phyloP scores from a whole-genome alignment of 2,329 filamentous ascomycete species.

The Ceratocystis albifundus region DNA sequence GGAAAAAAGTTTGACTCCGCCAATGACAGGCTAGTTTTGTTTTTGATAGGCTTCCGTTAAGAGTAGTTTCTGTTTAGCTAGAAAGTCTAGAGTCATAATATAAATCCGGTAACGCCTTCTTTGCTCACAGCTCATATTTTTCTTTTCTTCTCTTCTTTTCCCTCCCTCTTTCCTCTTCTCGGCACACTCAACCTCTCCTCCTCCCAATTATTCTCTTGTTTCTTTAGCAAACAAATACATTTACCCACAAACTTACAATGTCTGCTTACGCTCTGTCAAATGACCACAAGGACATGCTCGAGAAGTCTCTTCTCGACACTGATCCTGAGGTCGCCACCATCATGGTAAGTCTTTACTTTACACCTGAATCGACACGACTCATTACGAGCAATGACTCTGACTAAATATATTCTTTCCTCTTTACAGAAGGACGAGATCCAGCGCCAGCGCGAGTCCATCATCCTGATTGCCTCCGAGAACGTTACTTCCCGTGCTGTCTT shows the following conservation, averaged over 20 bases:
- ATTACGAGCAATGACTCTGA: conserved; percentile 28
- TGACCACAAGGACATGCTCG: conserved; percentile 65
- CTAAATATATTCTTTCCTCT: conserved; percentile 19
- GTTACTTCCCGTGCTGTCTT: conserved; percentile 97
- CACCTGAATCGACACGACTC: neutral
- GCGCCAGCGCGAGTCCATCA: conserved; percentile 95
- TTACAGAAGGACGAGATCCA: conserved; percentile 77
- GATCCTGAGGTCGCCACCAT: conserved; percentile 93
- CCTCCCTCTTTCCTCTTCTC: neutral
- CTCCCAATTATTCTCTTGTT: neutral
- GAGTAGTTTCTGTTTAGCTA: neutral
- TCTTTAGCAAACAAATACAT: neutral
- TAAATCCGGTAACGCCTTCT: conserved; percentile 16
- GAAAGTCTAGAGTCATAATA: conserved; percentile 1
- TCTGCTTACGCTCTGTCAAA: conserved; percentile 42
- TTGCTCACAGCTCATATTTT: neutral
- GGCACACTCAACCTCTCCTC: neutral
- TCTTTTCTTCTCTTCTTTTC: conserved; percentile 10
- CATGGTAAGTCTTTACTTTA: conserved; percentile 54
- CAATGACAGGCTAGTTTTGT: conserved; percentile 5
- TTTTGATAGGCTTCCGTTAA: conserved; percentile 8
- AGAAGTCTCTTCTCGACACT: conserved; percentile 81
- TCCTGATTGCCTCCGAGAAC: conserved; percentile 98
- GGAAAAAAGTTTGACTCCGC: conserved; percentile 21
- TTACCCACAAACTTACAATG: conserved; percentile 30